A percentile compares a stretch with the other conserved stretches of the same genome.
Evolutionary conservation across 495 filamentous ascomycete genomes (phyloP).

Genomic region (Ascodesmis nigricans): DNA sequence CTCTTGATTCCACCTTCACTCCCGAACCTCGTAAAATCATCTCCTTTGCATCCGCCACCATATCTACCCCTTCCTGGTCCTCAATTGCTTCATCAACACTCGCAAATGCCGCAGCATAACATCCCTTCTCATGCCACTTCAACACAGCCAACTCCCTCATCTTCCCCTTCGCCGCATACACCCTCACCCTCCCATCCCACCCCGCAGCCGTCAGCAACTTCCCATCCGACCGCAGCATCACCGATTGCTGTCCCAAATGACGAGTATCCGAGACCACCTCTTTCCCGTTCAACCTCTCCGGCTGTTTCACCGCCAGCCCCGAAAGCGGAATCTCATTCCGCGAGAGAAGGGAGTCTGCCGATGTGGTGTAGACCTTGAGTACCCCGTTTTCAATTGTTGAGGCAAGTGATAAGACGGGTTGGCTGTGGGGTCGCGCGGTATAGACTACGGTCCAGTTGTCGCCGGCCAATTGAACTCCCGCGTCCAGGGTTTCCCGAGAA

Average conservation of each 20-base stretch:
- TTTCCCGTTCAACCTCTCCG: background rate
- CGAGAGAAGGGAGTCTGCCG: constrained; percentile 47
- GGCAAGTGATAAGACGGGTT: constrained; percentile 70
- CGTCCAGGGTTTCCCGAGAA: too few species aligned
- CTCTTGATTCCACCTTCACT: constrained; percentile 31
- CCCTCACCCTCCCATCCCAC: constrained; percentile 62
- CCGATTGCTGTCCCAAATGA: constrained; percentile 71
- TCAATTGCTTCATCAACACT: constrained; percentile 25
- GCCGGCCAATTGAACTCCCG: too few species aligned
- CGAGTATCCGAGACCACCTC: too few species aligned
- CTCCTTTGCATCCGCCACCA: background rate
- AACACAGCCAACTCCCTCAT: constrained; percentile 81
- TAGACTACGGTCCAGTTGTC: constrained; percentile 43
- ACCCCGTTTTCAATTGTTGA: constrained; percentile 31
- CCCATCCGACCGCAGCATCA: constrained; percentile 57
- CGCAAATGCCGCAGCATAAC: constrained; percentile 69
- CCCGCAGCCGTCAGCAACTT: constrained; percentile 77
- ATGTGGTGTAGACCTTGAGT: constrained; percentile 63
- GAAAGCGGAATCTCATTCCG: too few species aligned
- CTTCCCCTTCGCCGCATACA: constrained; percentile 51
- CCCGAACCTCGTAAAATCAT: constrained; percentile 40
- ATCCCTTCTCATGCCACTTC: constrained; percentile 85
- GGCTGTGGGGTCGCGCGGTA: constrained; percentile 42
- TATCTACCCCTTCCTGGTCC: constrained; percentile 1
- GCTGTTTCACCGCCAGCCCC: background rate